Base-by-base conservation (phyloP, 129 eudicot species). In the carrot (Daucus carota) region DNA sequence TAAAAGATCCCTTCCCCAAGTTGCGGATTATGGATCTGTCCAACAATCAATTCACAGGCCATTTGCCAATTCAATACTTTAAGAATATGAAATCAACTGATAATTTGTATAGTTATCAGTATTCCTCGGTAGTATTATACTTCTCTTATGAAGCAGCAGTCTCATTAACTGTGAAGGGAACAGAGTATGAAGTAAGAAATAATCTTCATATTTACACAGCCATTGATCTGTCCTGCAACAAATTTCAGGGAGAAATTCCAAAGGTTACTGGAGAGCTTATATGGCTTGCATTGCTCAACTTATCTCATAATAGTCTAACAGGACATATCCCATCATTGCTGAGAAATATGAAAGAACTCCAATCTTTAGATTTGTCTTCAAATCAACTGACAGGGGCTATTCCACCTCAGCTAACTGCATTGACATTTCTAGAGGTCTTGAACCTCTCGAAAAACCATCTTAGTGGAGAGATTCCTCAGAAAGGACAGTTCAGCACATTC, bases 11-110 rank as follows among this genome's bases (percentile, higher is more conserved):
- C n/a, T n/a, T n/a, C n/a, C n/a, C n/a, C n/a, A n/a, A n/a, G n/a
- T n/a, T n/a, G n/a, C n/a, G n/a, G n/a, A n/a, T n/a, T 29, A 10
- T 82, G 36, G 79, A 77, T 69, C 75, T 82, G 17, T 77, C 81
- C 8, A 9, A n/a, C 48, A 82, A 77, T 57, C 36, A 24, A 12
- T 77, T 82, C 43, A 71, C 46, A 2, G 78, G 85, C 1, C 9
- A 14, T 2, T 24, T 77, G 34, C 81, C 85, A 16, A 1, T 10
- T 7, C 14, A 40, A 5, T 50, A 32, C 20, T 45, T 77, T 8
- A 46, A 31, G 42, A 82, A 29, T 16, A 63, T 62, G 4, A 65
- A 65, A 11, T 41, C 36, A 31, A 4, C 22, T 48, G 20, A 65
- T 65, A 12, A 2, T 1, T 5, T 4, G 8, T 48, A 48, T 17